Evolutionary conservation across 2,329 filamentous ascomycete genomes (phyloP), one percentile per base, ranked within the genome.

Genomic region (Ceratocystis variospora): DNA sequence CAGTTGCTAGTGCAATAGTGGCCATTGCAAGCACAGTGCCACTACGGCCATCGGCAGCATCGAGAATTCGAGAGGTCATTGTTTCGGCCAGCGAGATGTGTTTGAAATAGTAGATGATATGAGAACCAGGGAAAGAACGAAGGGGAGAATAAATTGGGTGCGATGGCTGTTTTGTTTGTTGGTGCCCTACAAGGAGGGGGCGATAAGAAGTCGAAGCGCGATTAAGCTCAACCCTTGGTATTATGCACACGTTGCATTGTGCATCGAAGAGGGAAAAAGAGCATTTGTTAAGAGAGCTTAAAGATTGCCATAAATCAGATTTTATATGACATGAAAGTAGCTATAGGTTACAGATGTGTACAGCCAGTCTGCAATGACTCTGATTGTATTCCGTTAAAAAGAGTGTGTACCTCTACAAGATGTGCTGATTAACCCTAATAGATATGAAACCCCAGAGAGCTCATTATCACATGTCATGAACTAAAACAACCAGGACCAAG

Each of bases 1-100:
- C 69, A 28, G 74, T 72, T 19, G 79, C 71, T 48, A 79, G 69
- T 15, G 75, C 72, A 50, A 78, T 70, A 6, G 78, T 80, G 7
- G 75, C 73, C n/a, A 77, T 69, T 45, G 76, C 75, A 0, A 79
- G 77, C 1, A 76, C 76, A 22, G 74, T 75, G 37, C 46, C 61
- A 25, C 59, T 33, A 17, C 63, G 63, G 63, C 63, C 63, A 41
- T 64, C 64, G 8, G 61, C 25, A 46, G 19, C 63, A 15, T 65
- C 64, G 41, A 66, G 64, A 45, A 68, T 45, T 44, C 37, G 53
- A 31, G 63, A 63, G 37, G 64, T 31, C 67, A 68, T 68, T 12
- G n/a, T 33, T 59, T 17, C 33, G 31, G 12, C 12, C n/a, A 17
- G 3, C 17, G 5, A n/a, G 31, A 31, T 10, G 12, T 31, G 31